Base-by-base conservation (phyloP, 2,329 filamentous ascomycete species). In the Alternaria ethzedia region DNA sequence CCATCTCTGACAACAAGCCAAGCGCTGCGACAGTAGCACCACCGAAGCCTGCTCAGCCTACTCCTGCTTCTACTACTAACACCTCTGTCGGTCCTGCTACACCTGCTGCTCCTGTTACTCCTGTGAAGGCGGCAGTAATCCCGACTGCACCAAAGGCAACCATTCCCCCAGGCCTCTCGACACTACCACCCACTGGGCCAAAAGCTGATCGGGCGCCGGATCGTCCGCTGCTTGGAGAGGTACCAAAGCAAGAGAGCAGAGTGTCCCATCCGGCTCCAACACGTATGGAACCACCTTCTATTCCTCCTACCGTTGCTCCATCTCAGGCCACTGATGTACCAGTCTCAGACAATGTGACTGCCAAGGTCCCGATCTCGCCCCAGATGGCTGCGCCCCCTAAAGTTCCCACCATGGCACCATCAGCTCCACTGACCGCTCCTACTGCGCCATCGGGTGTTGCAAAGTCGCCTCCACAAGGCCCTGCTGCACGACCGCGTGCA, bases 151-250 rank as follows among this genome's bases (percentile, higher is more conserved):
- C 74, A 9, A 78, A 78, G 57, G 74, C 79, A 5, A 78, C 68
- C 20, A 78, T 81, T 11, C 80, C 82, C 5, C 76, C 79, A 57
- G 79, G 78, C 6, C 70, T 79, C 13, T 62, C 70, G 3, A 65
- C 61, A n/a, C 65, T 73, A 51, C 77, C 80, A 10, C 81, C 82
- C n/a, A 77, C 79, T 32, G 82, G 78, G 51, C 81, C 80, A 5
- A 82, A 80, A 61, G 79, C 80, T 21, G 77, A 79, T 47, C 71
- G 80, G 36, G 50, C 70, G 12, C 55, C 65, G 9, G 79, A 80
- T 49, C 73, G 77, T 54, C 68, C 65, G 45, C 26, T 66, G 47
- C 26, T 63, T 23, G 58, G 56, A 15, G 75, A 79, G 15, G 59
- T 44, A 28, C 59, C 70, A 25, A 54, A 41, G 20, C 70, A 73